Percentiles rank a stretch among this genome's conserved stretches.
Evolutionary conservation across 2,329 filamentous ascomycete genomes (phyloP).

Genomic region (Cladorrhinum sp.): DNA sequence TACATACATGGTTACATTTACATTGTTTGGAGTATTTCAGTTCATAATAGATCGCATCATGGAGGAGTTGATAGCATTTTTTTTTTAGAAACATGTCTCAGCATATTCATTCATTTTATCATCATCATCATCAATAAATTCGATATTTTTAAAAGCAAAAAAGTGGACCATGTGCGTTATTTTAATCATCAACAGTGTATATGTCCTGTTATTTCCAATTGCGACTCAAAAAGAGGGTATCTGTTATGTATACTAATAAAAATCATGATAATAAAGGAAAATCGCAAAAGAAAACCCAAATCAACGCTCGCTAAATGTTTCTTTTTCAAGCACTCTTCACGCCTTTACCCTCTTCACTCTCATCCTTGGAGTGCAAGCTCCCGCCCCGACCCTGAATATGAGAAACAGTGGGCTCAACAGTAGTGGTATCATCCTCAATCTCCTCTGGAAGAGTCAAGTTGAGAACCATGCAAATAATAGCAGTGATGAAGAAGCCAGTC

Average conservation of each 20-base stretch:
- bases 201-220: neutral
- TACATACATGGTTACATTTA: too few species aligned
- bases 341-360: neutral
- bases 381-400: neutral
- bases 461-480: conserved; percentile 67
- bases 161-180: too few species aligned
- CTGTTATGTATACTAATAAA: neutral
- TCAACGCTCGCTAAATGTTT: neutral
- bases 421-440: conserved; percentile 57
- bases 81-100: too few species aligned
- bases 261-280: neutral
- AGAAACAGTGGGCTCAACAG: conserved; percentile 6
- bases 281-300: neutral
- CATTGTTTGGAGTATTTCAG: too few species aligned
- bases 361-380: neutral
- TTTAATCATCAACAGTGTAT: neutral
- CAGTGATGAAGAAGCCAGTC: conserved; percentile 73
- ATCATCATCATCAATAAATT: too few species aligned
- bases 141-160: too few species aligned
- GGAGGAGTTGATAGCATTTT: too few species aligned
- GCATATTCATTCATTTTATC: too few species aligned
- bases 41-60: too few species aligned
- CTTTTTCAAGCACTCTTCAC: conserved; percentile 5
- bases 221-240: conserved; percentile 4
- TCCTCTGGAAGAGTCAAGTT: conserved; percentile 74